These are phyloP conservation scores for Erysiphe neolycopersici DNA, from an alignment of 2,329 filamentous ascomycete genomes.

Conservation along the genomic window DNA sequence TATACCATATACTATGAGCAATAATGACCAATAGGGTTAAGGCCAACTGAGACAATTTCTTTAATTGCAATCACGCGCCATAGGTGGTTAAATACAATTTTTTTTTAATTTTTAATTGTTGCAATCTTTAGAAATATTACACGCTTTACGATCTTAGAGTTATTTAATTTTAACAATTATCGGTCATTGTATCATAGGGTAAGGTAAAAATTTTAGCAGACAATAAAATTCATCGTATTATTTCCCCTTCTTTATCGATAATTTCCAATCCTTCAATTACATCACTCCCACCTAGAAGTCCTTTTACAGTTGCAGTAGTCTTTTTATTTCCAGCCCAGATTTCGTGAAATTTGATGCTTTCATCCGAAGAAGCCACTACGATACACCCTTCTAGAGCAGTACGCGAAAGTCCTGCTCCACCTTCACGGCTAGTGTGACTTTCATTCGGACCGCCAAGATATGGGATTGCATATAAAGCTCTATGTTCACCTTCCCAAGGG, in stretches of 20 bases:
- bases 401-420: slow-evolving; percentile 25
- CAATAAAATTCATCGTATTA: slow-evolving; percentile 29
- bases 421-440: slow-evolving; percentile 16
- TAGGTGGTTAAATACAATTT: too few relatives aligned
- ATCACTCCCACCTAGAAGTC: slow-evolving; percentile 53
- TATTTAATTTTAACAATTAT: too few relatives aligned
- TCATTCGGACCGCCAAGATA: slow-evolving; percentile 39
- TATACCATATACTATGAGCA: too few relatives aligned
- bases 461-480: slow-evolving; percentile 66
- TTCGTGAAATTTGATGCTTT: slow-evolving; percentile 85
- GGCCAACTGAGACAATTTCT: too few relatives aligned
- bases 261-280: slow-evolving; percentile 65
- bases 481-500: slow-evolving; percentile 53
- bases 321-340: slow-evolving; percentile 50
- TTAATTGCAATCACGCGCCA: too few relatives aligned
- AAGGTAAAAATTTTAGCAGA: not conserved
- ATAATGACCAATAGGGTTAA: too few relatives aligned
- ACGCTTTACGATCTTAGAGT: too few relatives aligned
- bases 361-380: slow-evolving; percentile 74
- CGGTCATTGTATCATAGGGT: too few relatives aligned
- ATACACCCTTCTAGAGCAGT: slow-evolving; percentile 53
- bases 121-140: too few relatives aligned
- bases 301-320: slow-evolving; percentile 23
- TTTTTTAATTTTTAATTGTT: too few relatives aligned
- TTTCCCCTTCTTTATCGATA: slow-evolving; percentile 44